phyloP scores from a whole-genome alignment of 1,139 yeast genomes.

The Protomyces macrosporus region DNA sequence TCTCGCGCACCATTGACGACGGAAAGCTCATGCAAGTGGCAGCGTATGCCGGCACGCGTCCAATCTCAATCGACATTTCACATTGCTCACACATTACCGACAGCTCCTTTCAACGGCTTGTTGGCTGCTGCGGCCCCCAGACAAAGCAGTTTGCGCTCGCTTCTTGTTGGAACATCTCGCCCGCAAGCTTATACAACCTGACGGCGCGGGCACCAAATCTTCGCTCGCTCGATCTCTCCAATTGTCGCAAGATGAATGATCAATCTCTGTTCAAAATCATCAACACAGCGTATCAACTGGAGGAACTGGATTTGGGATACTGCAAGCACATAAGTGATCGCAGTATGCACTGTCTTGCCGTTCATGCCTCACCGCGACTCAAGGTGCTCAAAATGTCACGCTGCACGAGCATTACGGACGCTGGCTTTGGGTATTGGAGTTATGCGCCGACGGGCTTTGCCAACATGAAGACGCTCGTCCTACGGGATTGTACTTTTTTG shows the following conservation, averaged over 20 bases:
- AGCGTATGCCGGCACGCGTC: slow-evolving; percentile 66
- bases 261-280: slow-evolving; percentile 61
- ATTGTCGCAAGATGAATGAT: slow-evolving; percentile 69
- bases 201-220: slow-evolving; percentile 55
- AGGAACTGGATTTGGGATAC: slow-evolving; percentile 52
- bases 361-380: slow-evolving; percentile 53
- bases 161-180: slow-evolving; percentile 71
- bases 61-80: slow-evolving; percentile 56
- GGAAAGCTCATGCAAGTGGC: slow-evolving; percentile 53
- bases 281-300: slow-evolving; percentile 42
- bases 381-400: slow-evolving; percentile 60
- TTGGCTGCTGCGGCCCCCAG: slow-evolving; percentile 66
- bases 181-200: slow-evolving; percentile 75
- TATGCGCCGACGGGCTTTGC: slow-evolving; percentile 46
- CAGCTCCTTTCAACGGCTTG: slow-evolving; percentile 64
- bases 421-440: slow-evolving; percentile 65
- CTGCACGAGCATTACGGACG: slow-evolving; percentile 71
- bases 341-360: slow-evolving; percentile 58
- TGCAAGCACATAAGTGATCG: slow-evolving; percentile 70
- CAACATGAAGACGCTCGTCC: slow-evolving; percentile 48
- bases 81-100: slow-evolving; percentile 74
- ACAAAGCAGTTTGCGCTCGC: slow-evolving; percentile 55
- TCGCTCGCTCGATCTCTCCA: slow-evolving; percentile 59
- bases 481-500: slow-evolving; percentile 69
- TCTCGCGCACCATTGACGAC: slow-evolving; percentile 59